These are phyloP conservation scores for Dactylonectria estremocensis DNA, from an alignment of 2,329 filamentous ascomycete species.

Conservation along the genomic window DNA sequence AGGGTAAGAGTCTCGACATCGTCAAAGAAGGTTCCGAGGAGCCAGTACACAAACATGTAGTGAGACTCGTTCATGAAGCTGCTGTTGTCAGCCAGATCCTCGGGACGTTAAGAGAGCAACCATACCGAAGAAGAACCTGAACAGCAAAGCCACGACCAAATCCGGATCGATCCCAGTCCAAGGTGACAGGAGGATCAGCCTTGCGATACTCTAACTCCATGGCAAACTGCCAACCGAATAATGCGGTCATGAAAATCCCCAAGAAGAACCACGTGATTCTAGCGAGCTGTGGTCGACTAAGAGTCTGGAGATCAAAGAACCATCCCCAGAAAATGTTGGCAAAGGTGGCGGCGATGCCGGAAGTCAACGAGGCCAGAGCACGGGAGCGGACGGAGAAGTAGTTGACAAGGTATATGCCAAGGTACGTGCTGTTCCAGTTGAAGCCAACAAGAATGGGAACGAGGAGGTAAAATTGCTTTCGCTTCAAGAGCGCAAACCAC, in stretches of 20 bases:
- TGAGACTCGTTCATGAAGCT: conserved; percentile 67
- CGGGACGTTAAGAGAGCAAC: too few species aligned
- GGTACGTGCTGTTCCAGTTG: conserved; percentile 66
- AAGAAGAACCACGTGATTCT: conserved; percentile 60
- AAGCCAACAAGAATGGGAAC: conserved; percentile 65
- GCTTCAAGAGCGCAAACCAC: conserved; percentile 55
- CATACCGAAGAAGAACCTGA: conserved; percentile 63
- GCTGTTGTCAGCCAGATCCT: neutral
- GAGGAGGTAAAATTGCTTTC: conserved; percentile 63
- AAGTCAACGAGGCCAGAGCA: conserved; percentile 61
- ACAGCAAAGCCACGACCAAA: conserved; percentile 64
- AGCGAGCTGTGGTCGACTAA: conserved; percentile 60
- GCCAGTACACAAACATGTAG: conserved; percentile 68
- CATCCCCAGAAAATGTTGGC: conserved; percentile 66
- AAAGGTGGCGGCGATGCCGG: conserved; percentile 60
- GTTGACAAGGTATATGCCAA: conserved; percentile 66
- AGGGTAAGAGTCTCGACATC: conserved; percentile 67
- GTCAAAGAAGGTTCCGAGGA: conserved; percentile 65
- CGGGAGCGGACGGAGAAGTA: conserved; percentile 67
- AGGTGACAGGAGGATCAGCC: conserved; percentile 54
- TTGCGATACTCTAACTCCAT: conserved; percentile 63
- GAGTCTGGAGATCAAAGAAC: conserved; percentile 61
- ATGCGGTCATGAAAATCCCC: conserved; percentile 57
- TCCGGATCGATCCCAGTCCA: conserved; percentile 62
- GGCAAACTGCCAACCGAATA: conserved; percentile 64